Evolutionary conservation across 202 grass and related monocot genomes (phyloP).

Genomic region (Hordeum pubiflorum): DNA sequence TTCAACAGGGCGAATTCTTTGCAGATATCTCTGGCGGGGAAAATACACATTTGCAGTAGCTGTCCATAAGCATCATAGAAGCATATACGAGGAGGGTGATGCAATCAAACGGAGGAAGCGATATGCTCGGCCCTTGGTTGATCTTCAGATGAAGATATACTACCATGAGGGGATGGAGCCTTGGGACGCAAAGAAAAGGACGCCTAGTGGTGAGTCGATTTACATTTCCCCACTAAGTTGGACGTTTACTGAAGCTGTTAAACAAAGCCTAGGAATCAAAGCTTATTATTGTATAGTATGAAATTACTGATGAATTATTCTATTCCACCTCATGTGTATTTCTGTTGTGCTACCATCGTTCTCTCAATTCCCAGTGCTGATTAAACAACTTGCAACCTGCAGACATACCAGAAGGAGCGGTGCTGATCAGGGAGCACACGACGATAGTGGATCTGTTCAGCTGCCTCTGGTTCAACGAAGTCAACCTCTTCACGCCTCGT

Average conservation of each 20-base stretch:
- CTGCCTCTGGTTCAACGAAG: slow-evolving; percentile 99
- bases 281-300: background rate
- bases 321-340: background rate
- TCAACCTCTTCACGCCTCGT: slow-evolving; percentile 87
- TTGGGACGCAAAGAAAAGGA: slow-evolving; percentile 57
- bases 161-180: slow-evolving; percentile 80
- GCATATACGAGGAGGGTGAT: slow-evolving; percentile 92
- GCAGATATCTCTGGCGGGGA: slow-evolving; percentile 81
- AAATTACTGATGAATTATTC: background rate
- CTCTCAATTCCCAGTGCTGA: background rate
- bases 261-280: background rate
- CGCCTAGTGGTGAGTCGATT: slow-evolving; percentile 60
- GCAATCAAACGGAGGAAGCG: slow-evolving; percentile 89
- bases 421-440: slow-evolving; percentile 90
- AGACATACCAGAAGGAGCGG: slow-evolving; percentile 93
- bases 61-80: slow-evolving; percentile 90
- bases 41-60: slow-evolving; percentile 92
- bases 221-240: background rate
- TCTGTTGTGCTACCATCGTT: background rate
- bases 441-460: slow-evolving; percentile 75
- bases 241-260: background rate
- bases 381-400: slow-evolving; percentile 13
- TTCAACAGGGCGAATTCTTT: background rate
- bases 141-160: slow-evolving; percentile 98
- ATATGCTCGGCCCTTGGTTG: slow-evolving; percentile 89